Conservation (phyloP, 2,329 filamentous ascomycete genomes). For the Colletotrichum karsti region DNA sequence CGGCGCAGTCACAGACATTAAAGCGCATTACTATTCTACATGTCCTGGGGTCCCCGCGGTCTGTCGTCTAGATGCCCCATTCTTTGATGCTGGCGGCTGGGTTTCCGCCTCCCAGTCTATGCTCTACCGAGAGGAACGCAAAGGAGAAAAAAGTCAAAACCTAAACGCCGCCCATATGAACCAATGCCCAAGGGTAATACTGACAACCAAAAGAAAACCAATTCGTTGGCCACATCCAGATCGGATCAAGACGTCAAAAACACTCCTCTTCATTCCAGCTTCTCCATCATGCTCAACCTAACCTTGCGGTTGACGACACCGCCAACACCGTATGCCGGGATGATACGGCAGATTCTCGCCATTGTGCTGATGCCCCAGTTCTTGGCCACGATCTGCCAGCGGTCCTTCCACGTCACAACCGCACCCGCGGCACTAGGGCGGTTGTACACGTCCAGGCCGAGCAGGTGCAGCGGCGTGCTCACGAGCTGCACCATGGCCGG, state of each 20-base stretch:
- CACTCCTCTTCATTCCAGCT: neutral
- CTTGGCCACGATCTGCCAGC: constrained; percentile 72
- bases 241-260: neutral
- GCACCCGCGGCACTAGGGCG: constrained; percentile 52
- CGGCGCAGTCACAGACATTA: constrained; percentile 15
- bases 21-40: constrained; percentile 30
- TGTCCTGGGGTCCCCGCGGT: neutral
- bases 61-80: constrained; percentile 4
- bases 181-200: neutral
- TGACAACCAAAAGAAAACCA: constrained; percentile 5
- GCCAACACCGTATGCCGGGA: constrained; percentile 89
- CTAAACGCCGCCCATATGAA: constrained; percentile 28
- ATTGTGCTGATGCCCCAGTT: constrained; percentile 80
- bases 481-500: constrained; percentile 82
- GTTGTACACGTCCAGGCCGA: constrained; percentile 90
- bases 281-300: constrained; percentile 70
- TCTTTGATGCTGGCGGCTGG: neutral
- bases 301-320: constrained; percentile 85
- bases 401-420: constrained; percentile 58
- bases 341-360: constrained; percentile 83
- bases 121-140: neutral
- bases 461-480: constrained; percentile 84
- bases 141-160: neutral
- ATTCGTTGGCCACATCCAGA: neutral
- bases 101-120: neutral